A percentile compares a stretch with the other conserved stretches of the same genome.
These are phyloP conservation scores for Hymenotorrendiella dingleyae DNA, from an alignment of 2,329 filamentous ascomycete species.

Conservation along the genomic window DNA sequence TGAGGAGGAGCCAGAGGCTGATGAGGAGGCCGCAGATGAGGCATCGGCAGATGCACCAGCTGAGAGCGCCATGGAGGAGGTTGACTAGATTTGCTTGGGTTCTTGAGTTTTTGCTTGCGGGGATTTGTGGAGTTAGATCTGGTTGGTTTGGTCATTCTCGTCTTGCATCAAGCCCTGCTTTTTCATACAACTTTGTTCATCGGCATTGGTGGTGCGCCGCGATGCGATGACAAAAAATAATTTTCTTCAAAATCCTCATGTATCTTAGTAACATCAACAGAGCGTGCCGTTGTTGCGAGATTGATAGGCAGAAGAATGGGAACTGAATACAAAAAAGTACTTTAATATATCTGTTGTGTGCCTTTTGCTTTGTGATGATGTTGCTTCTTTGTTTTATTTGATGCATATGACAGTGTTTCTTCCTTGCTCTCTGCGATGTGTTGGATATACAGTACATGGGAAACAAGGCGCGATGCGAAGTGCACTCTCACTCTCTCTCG, in stretches of 20 bases:
- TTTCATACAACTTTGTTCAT: constrained; percentile 3
- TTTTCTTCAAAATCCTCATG: constrained; percentile 9
- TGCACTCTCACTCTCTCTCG: too few species aligned
- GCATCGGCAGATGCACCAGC: constrained; percentile 49
- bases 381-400: too few species aligned
- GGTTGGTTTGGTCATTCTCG: constrained; percentile 20
- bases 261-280: constrained; percentile 1
- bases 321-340: constrained; percentile 1
- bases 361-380: too few species aligned
- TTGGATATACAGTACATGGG: too few species aligned
- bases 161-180: constrained; percentile 22
- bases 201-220: constrained; percentile 7
- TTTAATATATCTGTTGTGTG: background rate
- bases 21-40: constrained; percentile 54
- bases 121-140: constrained; percentile 27
- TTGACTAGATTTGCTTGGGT: constrained; percentile 63
- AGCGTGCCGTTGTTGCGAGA: background rate
- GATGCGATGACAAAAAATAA: constrained; percentile 1
- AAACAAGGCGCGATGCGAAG: too few species aligned
- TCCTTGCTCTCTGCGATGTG: too few species aligned
- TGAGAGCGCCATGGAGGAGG: constrained; percentile 97
- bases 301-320: background rate
- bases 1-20: constrained; percentile 81
- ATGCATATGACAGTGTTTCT: too few species aligned
- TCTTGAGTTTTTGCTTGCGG: constrained; percentile 10